A percentile compares a stretch with the other conserved stretches of the same genome.
Conservation (phyloP, 2,329 filamentous ascomycete genomes). For the Sporothrix variecibatus region DNA sequence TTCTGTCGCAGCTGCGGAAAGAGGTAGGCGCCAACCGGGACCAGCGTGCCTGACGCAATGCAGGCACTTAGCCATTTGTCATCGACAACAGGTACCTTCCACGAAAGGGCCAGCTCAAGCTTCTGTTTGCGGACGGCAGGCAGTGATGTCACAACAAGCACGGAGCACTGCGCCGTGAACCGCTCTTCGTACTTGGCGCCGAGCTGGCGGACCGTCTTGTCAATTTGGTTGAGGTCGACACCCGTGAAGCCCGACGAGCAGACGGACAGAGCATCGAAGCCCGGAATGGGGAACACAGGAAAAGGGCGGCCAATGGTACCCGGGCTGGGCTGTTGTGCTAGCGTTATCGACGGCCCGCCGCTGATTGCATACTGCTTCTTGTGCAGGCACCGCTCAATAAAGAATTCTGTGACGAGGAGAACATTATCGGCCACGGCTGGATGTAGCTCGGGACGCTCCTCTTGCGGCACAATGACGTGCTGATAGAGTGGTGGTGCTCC, state of each 20-base stretch:
- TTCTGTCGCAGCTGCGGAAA: slow-evolving; percentile 49
- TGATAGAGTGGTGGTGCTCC: slow-evolving; percentile 41
- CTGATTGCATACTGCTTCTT: slow-evolving; percentile 72
- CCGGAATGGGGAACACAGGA: slow-evolving; percentile 66
- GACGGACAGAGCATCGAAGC: slow-evolving; percentile 69
- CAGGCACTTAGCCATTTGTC: slow-evolving; percentile 85
- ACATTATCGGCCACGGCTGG: slow-evolving; percentile 45
- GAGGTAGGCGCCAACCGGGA: slow-evolving; percentile 50
- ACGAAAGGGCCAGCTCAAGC: slow-evolving; percentile 71
- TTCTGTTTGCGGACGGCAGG: slow-evolving; percentile 69
- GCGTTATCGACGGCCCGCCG: slow-evolving; percentile 49
- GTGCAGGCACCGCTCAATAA: slow-evolving; percentile 85
- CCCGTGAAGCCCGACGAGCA: slow-evolving; percentile 82
- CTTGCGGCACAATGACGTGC: slow-evolving; percentile 59
- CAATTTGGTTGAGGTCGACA: slow-evolving; percentile 82
- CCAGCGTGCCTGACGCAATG: slow-evolving; percentile 58
- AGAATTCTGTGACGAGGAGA: slow-evolving; percentile 79
- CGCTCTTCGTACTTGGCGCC: slow-evolving; percentile 81
- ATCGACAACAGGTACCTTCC: slow-evolving; percentile 78
- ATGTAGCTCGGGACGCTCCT: slow-evolving; percentile 49
- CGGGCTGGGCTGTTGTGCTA: slow-evolving; percentile 40
- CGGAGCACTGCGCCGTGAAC: slow-evolving; percentile 68
- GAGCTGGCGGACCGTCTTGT: slow-evolving; percentile 72
- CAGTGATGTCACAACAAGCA: slow-evolving; percentile 71
- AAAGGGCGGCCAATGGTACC: slow-evolving; percentile 80